Base-by-base conservation (phyloP, 495 filamentous ascomycete species). In the Penicillium soppii region DNA sequence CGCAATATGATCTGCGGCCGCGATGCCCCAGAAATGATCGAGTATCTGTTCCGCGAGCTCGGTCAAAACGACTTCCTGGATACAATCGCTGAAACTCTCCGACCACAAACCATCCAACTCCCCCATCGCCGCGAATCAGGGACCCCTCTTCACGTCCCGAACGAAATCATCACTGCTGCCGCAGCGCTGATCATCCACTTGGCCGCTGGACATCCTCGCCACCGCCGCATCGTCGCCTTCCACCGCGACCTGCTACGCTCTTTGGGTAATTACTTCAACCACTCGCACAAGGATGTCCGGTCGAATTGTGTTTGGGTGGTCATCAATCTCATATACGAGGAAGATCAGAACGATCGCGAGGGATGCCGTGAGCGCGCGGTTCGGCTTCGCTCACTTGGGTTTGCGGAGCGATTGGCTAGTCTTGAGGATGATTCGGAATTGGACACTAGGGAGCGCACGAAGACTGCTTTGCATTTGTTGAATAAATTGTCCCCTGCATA, bases 171-270 rank as follows among this genome's bases (percentile, higher is more conserved):
- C 49, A 78, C 73, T 57, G 77, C 88, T 13, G 85, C 90, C 21
- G 80, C 86, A 22, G 90, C 81, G 59, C 80, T 95, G 46, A 73
- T 97, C 44, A 84, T 90, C 33, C 90, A 97, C 70, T 83, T 97
- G 53, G 90, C 91, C 12, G 91, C 90, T 12, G 87, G 89, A 44
- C 69, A 78, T 12, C 84, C 91, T 0, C 75, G 80, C 35, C 90
- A 97, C 63, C 86, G 89, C 7, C 82, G 89, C 51, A 70, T 87
- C n/a, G 71, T 98, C 19, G 79, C 86, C 22, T 78, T 78, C 27
- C 86, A 96, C 57, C 68, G 61, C 2, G 66, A 79, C 15, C 68
- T 88, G 0, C 56, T 88, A 26, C 67, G 62, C 25, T 65, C 74
- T 43, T 56, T 85, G 39, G 66, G 79, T 17, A 69, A 74, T 32